Percentiles rank a stretch among this genome's conserved stretches.
phyloP scores from a whole-genome alignment of 441 rosid genomes.

The Kokia cookei region DNA sequence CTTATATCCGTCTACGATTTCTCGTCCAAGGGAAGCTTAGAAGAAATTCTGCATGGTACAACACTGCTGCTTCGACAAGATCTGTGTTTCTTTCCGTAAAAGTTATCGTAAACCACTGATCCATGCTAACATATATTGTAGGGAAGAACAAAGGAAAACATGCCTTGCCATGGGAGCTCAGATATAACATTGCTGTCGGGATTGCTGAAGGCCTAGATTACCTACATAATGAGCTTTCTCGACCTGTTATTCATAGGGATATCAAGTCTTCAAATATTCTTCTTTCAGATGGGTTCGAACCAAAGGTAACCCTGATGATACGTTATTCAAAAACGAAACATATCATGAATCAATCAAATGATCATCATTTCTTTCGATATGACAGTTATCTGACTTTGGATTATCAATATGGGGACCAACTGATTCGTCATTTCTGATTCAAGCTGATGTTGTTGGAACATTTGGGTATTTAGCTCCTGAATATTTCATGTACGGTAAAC shows the following conservation, averaged over 20 bases:
- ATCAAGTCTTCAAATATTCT: slow-evolving; percentile 87
- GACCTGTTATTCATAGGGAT: slow-evolving; percentile 78
- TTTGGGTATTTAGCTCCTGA: slow-evolving; percentile 96
- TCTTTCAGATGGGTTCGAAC: slow-evolving; percentile 58
- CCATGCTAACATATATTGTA: slow-evolving; percentile 11
- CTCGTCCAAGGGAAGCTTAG: slow-evolving; percentile 64
- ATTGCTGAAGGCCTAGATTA: slow-evolving; percentile 69
- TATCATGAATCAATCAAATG: slow-evolving; percentile 1
- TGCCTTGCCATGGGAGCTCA: slow-evolving; percentile 50
- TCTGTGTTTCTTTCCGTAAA: background rate
- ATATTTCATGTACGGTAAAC: slow-evolving; percentile 90
- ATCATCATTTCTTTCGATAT: background rate
- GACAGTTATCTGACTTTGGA: slow-evolving; percentile 82
- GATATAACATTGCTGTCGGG: slow-evolving; percentile 50
- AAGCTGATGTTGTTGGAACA: slow-evolving; percentile 72
- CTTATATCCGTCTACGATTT: slow-evolving; percentile 68
- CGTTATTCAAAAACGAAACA: background rate
- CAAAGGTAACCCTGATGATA: slow-evolving; percentile 45
- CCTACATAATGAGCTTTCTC: slow-evolving; percentile 52
- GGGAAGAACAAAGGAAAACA: slow-evolving; percentile 33
- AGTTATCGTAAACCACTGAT: slow-evolving; percentile 2
- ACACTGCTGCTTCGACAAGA: slow-evolving; percentile 3
- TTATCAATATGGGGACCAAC: slow-evolving; percentile 80
- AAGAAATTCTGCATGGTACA: slow-evolving; percentile 60
- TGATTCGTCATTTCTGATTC: slow-evolving; percentile 44